Evolutionary conservation across 768 basidiomycete genomes (phyloP), one percentile per base, ranked within the genome.

Genomic region (Suillus clintonianus): DNA sequence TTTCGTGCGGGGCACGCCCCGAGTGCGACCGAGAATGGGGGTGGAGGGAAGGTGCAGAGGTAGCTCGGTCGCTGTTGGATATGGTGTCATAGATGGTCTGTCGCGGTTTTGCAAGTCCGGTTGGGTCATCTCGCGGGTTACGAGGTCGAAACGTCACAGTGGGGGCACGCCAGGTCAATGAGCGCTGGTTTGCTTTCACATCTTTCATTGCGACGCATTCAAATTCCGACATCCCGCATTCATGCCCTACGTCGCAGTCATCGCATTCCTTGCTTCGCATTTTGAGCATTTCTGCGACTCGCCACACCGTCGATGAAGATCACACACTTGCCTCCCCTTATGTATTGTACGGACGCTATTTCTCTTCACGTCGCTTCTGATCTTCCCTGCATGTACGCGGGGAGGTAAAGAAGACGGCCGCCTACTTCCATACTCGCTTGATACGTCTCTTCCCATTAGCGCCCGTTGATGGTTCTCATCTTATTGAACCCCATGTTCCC

Each of bases 271-370:
- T 56, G 51, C 64, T 69, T 63, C 63, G 59, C 71, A 61, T 55
- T 34, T 59, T 65, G 71, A 66, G 65, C 63, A 51, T 61, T 60
- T 63, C 62, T 57, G 59, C 68, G 65, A 74, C 56, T 7, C 64
- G 57, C 62, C 48, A 61, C 68, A 60, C 67, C 74, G 72, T 69
- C 72, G 63, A 75, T 64, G 70, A 75, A 68, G 68, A 34, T 72
- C 66, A 71, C 65, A 71, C 72, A 53, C 72, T 77, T 76, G 77
- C 76, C 77, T 83, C 77, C 75, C 68, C 69, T 78, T 76, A 75
- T 77, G 65, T 77, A 77, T 77, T 76, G 80, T 78, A 89, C 88
- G 90, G 90, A 91, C 90, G 90, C 89, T 88, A 77, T 84, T 88
- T 85, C 76, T 80, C 82, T 89, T 86, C 86, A 88, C 69, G 82